Conservation (phyloP, 352 stramenopile species). For the Phytophthora podocarpi region DNA sequence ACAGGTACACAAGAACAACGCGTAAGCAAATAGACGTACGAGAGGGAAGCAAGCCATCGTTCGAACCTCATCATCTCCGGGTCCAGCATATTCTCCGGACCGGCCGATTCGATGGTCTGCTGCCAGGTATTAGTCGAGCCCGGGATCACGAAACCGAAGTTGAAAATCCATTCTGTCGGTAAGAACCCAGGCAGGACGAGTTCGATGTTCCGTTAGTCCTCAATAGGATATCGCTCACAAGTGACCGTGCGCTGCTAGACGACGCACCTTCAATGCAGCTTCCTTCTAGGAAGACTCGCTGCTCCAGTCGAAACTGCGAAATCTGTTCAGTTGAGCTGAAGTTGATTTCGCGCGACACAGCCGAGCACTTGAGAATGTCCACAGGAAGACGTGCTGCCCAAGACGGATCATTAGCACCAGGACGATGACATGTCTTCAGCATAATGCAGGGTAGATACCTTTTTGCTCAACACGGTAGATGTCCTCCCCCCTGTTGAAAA, state of each 20-base stretch:
- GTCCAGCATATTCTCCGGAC: slow-evolving; percentile 89
- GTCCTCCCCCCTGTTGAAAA: slow-evolving; percentile 64
- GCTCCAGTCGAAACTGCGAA: slow-evolving; percentile 91
- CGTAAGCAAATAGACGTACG: too few relatives aligned
- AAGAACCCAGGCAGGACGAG: too few relatives aligned
- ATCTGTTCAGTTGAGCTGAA: slow-evolving; percentile 93
- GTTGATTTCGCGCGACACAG: slow-evolving; percentile 94
- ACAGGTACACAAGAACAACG: not conserved
- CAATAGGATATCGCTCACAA: too few relatives aligned
- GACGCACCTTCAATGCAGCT: slow-evolving; percentile 88
- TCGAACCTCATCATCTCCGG: slow-evolving; percentile 83
- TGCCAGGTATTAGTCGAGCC: slow-evolving; percentile 96
- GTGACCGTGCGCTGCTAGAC: too few relatives aligned
- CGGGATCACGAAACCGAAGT: slow-evolving; percentile 96
- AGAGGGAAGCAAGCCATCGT: too few relatives aligned
- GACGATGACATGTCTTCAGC: too few relatives aligned
- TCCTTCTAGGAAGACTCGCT: slow-evolving; percentile 90
- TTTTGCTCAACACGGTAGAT: slow-evolving; percentile 77
- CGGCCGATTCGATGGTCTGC: slow-evolving; percentile 93
- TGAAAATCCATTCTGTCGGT: slow-evolving; percentile 94
- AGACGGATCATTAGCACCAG: not conserved
- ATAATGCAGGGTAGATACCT: too few relatives aligned
- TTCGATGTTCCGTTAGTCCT: too few relatives aligned
- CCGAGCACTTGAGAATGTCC: slow-evolving; percentile 88
- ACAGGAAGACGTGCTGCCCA: slow-evolving; percentile 62